These are phyloP conservation scores for Curvularia sp. DNA, from an alignment of 2,329 filamentous ascomycete genomes.

Conservation along the genomic window DNA sequence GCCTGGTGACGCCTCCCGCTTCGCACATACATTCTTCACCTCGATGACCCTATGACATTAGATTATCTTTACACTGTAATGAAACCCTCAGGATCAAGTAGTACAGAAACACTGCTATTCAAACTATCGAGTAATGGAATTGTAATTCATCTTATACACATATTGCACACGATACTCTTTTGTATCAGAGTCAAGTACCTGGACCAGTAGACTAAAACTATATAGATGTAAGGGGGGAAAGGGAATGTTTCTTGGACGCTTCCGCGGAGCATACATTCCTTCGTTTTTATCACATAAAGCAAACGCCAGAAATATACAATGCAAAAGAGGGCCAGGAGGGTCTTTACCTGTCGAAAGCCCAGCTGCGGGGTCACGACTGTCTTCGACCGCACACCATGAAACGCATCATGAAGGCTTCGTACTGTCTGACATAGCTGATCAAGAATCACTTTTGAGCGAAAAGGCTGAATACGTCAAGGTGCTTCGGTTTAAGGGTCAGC, in stretches of 20 bases:
- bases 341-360: constrained; percentile 11
- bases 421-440: constrained; percentile 1
- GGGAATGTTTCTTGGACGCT: background rate
- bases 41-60: background rate
- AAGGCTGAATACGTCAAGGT: constrained; percentile 1
- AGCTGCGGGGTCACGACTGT: background rate
- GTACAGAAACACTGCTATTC: background rate
- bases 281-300: background rate
- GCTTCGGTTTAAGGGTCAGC: constrained; percentile 8
- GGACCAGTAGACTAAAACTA: background rate
- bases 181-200: background rate
- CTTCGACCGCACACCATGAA: background rate
- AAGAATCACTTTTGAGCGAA: constrained; percentile 14
- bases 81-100: background rate
- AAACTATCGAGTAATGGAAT: background rate
- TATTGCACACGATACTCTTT: background rate
- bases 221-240: background rate
- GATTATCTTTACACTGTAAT: background rate
- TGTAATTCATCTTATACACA: constrained; percentile 2
- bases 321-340: background rate
- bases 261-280: background rate
- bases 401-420: background rate
- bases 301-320: constrained; percentile 10
- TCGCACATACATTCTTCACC: background rate
- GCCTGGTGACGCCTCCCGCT: too few species aligned